Percentiles rank a stretch among this genome's conserved stretches.
phyloP scores from a whole-genome alignment of 805 yeast genomes.

The Priceomyces castillae region DNA sequence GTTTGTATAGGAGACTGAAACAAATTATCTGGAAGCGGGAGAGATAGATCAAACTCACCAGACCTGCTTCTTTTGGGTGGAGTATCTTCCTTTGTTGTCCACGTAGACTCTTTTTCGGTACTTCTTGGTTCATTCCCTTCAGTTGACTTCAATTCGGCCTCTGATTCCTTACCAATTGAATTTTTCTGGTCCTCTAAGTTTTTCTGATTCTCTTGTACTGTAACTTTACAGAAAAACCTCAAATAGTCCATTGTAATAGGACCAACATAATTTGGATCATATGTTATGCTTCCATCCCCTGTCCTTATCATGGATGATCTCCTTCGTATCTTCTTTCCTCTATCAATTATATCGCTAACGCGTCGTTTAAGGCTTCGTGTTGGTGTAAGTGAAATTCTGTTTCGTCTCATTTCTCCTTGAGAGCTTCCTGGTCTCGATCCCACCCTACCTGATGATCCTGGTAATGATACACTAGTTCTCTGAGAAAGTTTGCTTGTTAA shows the following conservation, averaged over 20 bases:
- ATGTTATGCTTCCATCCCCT: conserved; percentile 21
- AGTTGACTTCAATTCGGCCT: neutral
- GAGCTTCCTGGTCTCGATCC: conserved; percentile 6
- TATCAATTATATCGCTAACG: conserved; percentile 7
- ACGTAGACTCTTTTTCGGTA: neutral
- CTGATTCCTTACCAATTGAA: neutral
- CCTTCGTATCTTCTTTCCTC: conserved; percentile 13
- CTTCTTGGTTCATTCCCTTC: conserved; percentile 6
- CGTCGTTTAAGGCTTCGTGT: conserved; percentile 10
- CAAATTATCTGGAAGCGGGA: conserved; percentile 24
- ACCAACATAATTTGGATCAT: conserved; percentile 32
- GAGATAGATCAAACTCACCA: conserved; percentile 25
- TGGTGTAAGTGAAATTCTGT: conserved; percentile 7
- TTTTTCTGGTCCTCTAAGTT: neutral
- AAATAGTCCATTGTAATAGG: conserved; percentile 38
- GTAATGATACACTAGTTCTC: conserved; percentile 3
- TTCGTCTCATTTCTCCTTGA: conserved; percentile 1
- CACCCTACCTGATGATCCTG: conserved; percentile 7
- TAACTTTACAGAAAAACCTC: conserved; percentile 32
- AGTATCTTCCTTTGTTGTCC: neutral
- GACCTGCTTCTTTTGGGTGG: neutral
- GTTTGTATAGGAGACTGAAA: conserved; percentile 12
- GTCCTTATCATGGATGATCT: conserved; percentile 27
- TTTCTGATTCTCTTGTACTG: conserved; percentile 8
- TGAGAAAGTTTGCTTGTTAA: conserved; percentile 9